Evolutionary conservation across 169 alveolate genomes (phyloP), one percentile per base, ranked within the genome.

Genomic region (Plasmodium gonderi): DNA sequence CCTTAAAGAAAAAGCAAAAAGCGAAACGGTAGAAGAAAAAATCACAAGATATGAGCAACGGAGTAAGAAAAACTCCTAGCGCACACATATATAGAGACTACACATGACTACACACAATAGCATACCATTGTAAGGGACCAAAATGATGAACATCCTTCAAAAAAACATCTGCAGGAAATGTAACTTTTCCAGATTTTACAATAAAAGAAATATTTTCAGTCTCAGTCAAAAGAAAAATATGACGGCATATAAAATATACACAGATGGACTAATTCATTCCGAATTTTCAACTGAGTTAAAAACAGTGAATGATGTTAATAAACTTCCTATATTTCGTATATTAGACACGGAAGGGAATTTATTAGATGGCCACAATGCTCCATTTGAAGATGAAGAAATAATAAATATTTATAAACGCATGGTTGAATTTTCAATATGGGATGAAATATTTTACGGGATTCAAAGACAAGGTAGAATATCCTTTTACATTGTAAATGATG

Each of bases 401-500:
- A 92, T 95, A 26, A 68, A 91, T 49, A 92, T 92, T 76, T 93
- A 92, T 91, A 94, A 96, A 79, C 83, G 79, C 17, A 95, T 96
- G 97, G 95, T 96, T 17, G 78, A 85, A 54, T 90, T 96, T 6
- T 81, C 95, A 40, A 95, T 96, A 33, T 97, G 97, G 95, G 98
- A 97, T 81, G 95, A 96, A 91, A 80, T 96, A 33, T 89, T 96
- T 92, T 92, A 96, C 91, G 95, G 96, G 54, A 96, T 97, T 81
- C 98, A 97, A 79, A 94, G 98, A 14, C 98, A 97, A 91, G 98
- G 98, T 40, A 91, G 99, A 79, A 98, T 98, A 8, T 97, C 99
- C 33, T 98, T 98, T 95, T 98, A 98, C 93, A 98, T 98, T 98
- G 98, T 98, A 69, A 96, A 97, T 78, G 94, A 95, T 29, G 99